Conservation (phyloP, 2,329 filamentous ascomycete species). For the Beauveria pseudobassiana region DNA sequence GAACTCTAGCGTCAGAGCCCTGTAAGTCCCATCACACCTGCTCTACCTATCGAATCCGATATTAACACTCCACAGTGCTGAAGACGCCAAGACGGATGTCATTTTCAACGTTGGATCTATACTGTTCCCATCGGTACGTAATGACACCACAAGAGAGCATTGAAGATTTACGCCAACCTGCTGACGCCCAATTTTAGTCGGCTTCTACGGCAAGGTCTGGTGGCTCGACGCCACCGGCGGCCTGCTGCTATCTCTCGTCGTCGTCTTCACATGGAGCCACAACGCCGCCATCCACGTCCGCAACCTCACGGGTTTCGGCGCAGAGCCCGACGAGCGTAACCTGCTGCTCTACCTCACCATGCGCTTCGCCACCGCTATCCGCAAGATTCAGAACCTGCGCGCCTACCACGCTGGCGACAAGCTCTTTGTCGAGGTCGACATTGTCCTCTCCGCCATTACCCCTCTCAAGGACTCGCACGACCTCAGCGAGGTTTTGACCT, state of each 20-base stretch:
- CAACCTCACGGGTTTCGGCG: constrained; percentile 71
- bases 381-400: constrained; percentile 75
- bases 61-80: constrained; percentile 27
- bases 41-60: constrained; percentile 12
- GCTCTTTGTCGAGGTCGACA: constrained; percentile 73
- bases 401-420: constrained; percentile 84
- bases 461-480: constrained; percentile 75
- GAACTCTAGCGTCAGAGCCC: constrained; percentile 77
- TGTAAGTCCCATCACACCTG: constrained; percentile 36
- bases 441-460: constrained; percentile 71
- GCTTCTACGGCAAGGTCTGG: constrained; percentile 70
- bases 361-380: constrained; percentile 84
- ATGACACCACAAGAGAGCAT: not conserved
- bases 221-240: constrained; percentile 78
- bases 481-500: constrained; percentile 67
- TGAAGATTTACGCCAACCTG: not conserved
- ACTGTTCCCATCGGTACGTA: constrained; percentile 62
- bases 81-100: constrained; percentile 61
- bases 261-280: constrained; percentile 71
- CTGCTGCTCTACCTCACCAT: constrained; percentile 85
- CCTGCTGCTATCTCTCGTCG: constrained; percentile 67
- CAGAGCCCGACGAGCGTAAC: constrained; percentile 74
- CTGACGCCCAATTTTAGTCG: constrained; percentile 36
- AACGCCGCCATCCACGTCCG: constrained; percentile 72
- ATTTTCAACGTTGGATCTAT: constrained; percentile 89